Evolutionary conservation across 139 green algal genomes (phyloP).

Genomic region (Chlorella sp.): DNA sequence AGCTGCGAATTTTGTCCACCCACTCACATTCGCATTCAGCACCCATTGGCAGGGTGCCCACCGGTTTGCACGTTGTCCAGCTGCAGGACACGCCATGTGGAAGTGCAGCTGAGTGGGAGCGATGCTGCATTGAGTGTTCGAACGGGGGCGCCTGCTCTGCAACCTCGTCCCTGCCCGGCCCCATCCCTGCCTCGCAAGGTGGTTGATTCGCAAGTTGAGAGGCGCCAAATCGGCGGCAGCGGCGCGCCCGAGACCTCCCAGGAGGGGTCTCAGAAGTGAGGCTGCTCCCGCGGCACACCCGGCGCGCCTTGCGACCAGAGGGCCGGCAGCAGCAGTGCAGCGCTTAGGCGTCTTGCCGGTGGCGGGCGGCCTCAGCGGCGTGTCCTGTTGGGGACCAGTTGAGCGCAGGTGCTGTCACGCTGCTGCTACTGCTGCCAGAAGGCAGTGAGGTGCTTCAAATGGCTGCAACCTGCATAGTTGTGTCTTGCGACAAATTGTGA

Average conservation of each 20-base stretch:
- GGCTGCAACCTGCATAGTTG: too few species aligned
- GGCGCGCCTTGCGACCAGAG: too few species aligned
- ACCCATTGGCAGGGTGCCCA: too few species aligned
- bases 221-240: slow-evolving; percentile 14
- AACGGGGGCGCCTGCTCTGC: not conserved
- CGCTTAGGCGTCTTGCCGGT: too few species aligned
- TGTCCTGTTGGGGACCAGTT: too few species aligned
- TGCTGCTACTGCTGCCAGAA: too few species aligned
- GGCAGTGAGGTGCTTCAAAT: too few species aligned
- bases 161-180: not conserved
- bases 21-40: not conserved
- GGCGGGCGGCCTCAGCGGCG: too few species aligned
- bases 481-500: too few species aligned
- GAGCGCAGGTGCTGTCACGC: too few species aligned
- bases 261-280: not conserved
- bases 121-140: not conserved
- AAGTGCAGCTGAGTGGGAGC: not conserved
- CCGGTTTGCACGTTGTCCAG: not conserved
- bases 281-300: not conserved
- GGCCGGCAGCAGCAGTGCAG: too few species aligned
- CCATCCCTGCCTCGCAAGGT: not conserved
- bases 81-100: not conserved
- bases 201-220: not conserved
- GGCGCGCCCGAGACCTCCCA: not conserved
- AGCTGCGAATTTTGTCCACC: not conserved